Conservation (phyloP, 148 eudicot species). For the Vaccinium vitisidaea region DNA sequence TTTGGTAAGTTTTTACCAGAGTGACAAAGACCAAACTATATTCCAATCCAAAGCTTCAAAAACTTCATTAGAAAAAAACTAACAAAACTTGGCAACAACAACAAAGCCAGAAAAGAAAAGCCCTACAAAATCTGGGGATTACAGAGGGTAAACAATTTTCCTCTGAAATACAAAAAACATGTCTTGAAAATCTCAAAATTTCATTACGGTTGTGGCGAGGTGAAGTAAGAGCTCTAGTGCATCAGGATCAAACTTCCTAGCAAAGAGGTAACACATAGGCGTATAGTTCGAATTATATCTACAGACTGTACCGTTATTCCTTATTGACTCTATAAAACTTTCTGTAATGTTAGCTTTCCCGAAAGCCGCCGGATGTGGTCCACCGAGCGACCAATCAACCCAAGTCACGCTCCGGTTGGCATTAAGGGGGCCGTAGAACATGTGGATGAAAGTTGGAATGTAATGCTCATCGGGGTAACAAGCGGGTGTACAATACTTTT, state of each 20-base stretch:
- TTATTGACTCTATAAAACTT: conserved; percentile 50
- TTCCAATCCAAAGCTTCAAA: neutral
- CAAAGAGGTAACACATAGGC: conserved; percentile 61
- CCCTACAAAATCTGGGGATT: neutral
- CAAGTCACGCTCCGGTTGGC: conserved; percentile 71
- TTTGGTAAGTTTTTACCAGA: no score
- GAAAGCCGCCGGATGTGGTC: conserved; percentile 76
- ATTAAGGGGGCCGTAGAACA: conserved; percentile 43
- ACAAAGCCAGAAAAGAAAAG: neutral
- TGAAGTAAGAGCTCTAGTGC: conserved; percentile 64
- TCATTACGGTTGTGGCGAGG: conserved; percentile 48
- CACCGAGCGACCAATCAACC: conserved; percentile 66
- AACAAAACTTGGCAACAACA: neutral
- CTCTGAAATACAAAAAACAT: neutral
- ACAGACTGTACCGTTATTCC: conserved; percentile 62
- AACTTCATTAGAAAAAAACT: neutral
- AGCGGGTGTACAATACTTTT: conserved; percentile 60
- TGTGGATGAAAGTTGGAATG: conserved; percentile 60
- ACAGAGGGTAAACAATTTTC: neutral
- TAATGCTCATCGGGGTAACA: conserved; percentile 91
- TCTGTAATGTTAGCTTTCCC: conserved; percentile 54
- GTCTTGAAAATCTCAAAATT: conserved; percentile 34
- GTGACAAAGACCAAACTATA: no score
- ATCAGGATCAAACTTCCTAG: conserved; percentile 70
- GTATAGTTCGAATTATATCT: conserved; percentile 44